Conservation (phyloP, 495 filamentous ascomycete species). For the Daldinia vernicosa region DNA sequence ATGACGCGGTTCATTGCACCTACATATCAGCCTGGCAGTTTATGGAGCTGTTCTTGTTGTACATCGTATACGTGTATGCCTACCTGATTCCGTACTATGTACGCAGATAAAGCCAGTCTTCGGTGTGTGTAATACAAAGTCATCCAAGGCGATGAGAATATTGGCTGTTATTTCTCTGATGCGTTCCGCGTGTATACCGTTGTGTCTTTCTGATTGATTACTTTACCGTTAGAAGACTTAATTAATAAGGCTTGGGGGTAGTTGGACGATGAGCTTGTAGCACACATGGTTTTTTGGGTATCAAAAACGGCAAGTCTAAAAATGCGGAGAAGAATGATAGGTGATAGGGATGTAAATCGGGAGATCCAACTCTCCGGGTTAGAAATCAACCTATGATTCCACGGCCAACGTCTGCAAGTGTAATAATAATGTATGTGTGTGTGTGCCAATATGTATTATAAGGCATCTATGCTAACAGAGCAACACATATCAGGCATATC, state of each 20-base stretch:
- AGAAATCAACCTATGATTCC: neutral
- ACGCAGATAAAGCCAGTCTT: too few relatives aligned
- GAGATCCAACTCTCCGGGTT: neutral
- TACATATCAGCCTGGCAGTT: neutral
- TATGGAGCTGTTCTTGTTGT: neutral
- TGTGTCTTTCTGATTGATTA: too few relatives aligned
- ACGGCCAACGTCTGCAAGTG: neutral
- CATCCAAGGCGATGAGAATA: too few relatives aligned
- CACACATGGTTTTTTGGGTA: too few relatives aligned
- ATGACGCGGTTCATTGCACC: slow-evolving; percentile 19
- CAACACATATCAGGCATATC: neutral
- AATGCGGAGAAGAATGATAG: neutral
- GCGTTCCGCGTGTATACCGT: too few relatives aligned
- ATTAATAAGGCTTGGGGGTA: too few relatives aligned
- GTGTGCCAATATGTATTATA: neutral
- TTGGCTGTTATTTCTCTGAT: too few relatives aligned
- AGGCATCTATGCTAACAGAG: neutral
- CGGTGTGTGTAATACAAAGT: too few relatives aligned
- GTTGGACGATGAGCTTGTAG: too few relatives aligned
- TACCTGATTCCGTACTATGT: too few relatives aligned
- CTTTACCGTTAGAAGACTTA: too few relatives aligned
- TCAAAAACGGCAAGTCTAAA: neutral
- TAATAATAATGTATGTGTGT: neutral
- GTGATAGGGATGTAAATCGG: neutral
- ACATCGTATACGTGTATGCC: neutral